Conservation (phyloP, 306 rosid genomes). For the Trifolium subterraneum region DNA sequence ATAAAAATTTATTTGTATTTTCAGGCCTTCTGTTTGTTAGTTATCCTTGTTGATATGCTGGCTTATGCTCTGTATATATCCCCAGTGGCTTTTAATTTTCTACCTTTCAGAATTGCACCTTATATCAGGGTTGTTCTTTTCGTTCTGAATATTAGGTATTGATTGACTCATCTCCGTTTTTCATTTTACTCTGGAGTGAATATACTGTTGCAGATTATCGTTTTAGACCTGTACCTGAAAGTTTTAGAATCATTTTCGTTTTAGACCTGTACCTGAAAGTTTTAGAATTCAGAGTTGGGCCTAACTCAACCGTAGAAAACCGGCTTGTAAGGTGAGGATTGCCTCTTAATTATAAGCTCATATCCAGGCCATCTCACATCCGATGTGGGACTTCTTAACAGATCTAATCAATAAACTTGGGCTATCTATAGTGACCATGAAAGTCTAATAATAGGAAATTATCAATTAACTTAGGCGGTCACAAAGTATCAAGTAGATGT, state of each 20-base stretch:
- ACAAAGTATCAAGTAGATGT: background rate
- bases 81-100: slow-evolving; percentile 67
- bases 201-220: slow-evolving; percentile 18
- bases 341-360: no score
- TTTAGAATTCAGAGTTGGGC: no score
- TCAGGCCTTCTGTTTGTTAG: slow-evolving; percentile 68
- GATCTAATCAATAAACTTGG: background rate
- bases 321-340: no score
- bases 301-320: no score
- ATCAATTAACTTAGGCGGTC: background rate
- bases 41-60: slow-evolving; percentile 77
- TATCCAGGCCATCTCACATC: no score
- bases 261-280: no score
- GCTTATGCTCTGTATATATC: slow-evolving; percentile 74
- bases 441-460: background rate
- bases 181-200: slow-evolving; percentile 9
- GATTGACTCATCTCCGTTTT: slow-evolving; percentile 18
- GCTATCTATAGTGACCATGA: background rate
- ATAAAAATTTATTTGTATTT: slow-evolving; percentile 40
- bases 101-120: slow-evolving; percentile 94
- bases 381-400: no score
- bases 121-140: slow-evolving; percentile 87
- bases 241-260: background rate
- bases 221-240: slow-evolving; percentile 5
- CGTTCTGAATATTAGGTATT: slow-evolving; percentile 83